A percentile compares a stretch with the other conserved stretches of the same genome.
phyloP scores from a whole-genome alignment of 495 filamentous ascomycete genomes.

The Clavariopsis aquatica region DNA sequence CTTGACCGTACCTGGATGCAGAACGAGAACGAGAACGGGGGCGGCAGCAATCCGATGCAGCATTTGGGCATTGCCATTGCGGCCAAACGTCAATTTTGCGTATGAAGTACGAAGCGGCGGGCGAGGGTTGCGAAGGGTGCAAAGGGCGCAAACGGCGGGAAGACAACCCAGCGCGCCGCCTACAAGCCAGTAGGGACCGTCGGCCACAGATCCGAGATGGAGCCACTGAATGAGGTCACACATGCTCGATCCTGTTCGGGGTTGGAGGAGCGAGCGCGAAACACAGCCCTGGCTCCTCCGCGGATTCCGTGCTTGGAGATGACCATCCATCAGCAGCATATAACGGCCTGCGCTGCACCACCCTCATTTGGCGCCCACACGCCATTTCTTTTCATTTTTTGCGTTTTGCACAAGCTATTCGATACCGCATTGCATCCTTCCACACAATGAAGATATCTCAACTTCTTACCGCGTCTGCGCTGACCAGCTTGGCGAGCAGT shows the following conservation, averaged over 20 bases:
- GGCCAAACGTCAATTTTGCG: not conserved
- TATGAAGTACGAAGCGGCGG: not conserved
- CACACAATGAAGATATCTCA: constrained; percentile 12
- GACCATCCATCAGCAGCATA: not conserved
- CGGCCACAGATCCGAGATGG: not conserved
- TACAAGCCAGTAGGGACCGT: constrained; percentile 1
- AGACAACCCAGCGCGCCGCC: no score
- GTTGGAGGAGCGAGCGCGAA: constrained; percentile 1
- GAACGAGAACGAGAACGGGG: no score
- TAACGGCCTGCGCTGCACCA: not conserved
- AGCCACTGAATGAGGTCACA: constrained; percentile 28
- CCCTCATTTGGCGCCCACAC: not conserved
- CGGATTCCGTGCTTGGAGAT: constrained; percentile 7
- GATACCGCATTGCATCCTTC: not conserved
- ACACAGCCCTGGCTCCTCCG: constrained; percentile 20
- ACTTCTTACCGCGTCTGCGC: constrained; percentile 13
- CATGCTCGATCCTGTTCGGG: not conserved
- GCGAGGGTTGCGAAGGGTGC: not conserved
- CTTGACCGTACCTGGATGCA: no score
- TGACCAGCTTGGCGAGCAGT: constrained; percentile 27
- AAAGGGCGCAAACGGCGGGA: not conserved
- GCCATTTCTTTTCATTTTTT: not conserved
- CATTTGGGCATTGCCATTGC: not conserved
- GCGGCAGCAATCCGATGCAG: not conserved
- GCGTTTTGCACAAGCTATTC: not conserved